Evolutionary conservation across 345 rosid genomes (phyloP), one percentile per base, ranked within the genome.

Genomic region (Brassica nigra): DNA sequence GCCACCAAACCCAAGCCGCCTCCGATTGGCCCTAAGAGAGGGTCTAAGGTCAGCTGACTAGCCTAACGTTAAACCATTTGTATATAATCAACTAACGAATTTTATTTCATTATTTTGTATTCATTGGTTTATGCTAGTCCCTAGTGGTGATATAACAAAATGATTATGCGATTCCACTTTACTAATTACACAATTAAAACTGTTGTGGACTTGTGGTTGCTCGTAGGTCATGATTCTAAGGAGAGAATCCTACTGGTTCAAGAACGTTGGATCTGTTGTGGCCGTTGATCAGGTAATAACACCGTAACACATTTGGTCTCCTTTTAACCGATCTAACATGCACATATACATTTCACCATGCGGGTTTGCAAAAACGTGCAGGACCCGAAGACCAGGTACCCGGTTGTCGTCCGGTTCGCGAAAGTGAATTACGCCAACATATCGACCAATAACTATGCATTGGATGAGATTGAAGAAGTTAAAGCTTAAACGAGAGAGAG

Each of bases 21-120:
- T 14, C 98, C 90, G 3, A 87, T 90, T 68, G 97, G 97, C 59
- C 97, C 98, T 83, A 89, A 94, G 86, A 94, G 98, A 90, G 98
- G 98, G 58, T 58, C 97, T 59, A 92, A 92, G 97, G 97, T 91
- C 72, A 85, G 74, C 0, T 10, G 12, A 23, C 27, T 23, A 23
- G 27, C 27, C 27, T 23, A 23, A 23, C 27, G 27, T 23, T 23
- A 23, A 23, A 23, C 27, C 27, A 23, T 23, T 23, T 23, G 27
- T 23, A 23, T 23, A 23, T 23, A 23, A 23, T 23, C 27, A 23
- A 23, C 27, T 23, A 30, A 30, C 33, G 33, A 30, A 30, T 30
- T 30, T 30, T 30, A 30, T 30, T 30, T 30, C 33, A 30, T 30
- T 30, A 23, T 23, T 23, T 23, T 23, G 27, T 30, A 30, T 30